A percentile compares a stretch with the other conserved stretches of the same genome.
Evolutionary conservation across 345 rosid genomes (phyloP).

Genomic region (Populus alba): DNA sequence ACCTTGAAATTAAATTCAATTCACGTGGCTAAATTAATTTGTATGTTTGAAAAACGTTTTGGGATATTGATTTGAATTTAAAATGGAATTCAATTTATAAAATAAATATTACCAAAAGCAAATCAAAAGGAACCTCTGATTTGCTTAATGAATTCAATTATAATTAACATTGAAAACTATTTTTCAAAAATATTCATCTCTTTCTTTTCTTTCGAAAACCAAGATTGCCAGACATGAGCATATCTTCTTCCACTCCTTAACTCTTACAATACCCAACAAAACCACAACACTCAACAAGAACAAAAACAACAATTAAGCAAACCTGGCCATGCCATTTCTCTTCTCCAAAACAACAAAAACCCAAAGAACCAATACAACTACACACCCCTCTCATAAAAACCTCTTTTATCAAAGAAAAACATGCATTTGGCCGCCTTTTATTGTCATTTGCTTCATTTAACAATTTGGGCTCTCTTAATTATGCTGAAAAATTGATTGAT

Average conservation of each 20-base stretch:
- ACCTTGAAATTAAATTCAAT: no score
- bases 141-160: no score
- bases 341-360: constrained; percentile 12
- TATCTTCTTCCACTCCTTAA: not conserved
- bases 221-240: constrained; percentile 2
- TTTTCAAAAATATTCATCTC: no score
- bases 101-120: no score
- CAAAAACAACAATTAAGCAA: not conserved
- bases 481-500: constrained; percentile 20
- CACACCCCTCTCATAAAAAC: constrained; percentile 23
- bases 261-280: constrained; percentile 4
- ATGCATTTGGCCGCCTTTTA: constrained; percentile 24
- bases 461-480: not conserved
- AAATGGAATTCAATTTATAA: no score
- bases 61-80: no score
- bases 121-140: no score
- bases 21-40: no score
- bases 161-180: no score
- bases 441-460: constrained; percentile 13
- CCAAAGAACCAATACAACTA: constrained; percentile 16
- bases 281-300: not conserved
- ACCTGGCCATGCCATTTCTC: constrained; percentile 16
- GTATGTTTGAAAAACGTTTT: no score
- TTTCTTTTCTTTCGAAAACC: no score
- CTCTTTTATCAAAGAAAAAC: constrained; percentile 19